These are phyloP conservation scores for Mrakiaceae sp. DNA, from an alignment of 1,284 basidiomycete species.

Conservation along the genomic window DNA sequence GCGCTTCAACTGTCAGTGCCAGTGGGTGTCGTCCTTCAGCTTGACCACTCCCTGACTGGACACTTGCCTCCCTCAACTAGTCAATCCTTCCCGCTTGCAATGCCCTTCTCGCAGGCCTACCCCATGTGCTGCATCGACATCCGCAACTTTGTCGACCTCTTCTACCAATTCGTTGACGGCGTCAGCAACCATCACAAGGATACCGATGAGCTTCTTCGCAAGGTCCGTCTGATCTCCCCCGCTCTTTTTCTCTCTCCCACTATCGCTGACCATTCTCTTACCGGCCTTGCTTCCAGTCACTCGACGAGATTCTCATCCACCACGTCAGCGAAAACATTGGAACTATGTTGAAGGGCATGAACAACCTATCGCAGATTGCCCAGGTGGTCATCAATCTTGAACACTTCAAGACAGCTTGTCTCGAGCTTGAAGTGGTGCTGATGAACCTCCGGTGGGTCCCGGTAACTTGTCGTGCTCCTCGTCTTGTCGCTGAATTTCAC, in stretches of 20 bases:
- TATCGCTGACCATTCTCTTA: too few species aligned
- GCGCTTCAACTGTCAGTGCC: constrained; percentile 34
- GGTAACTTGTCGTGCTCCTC: background rate
- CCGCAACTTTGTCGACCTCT: constrained; percentile 84
- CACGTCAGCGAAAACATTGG: constrained; percentile 71
- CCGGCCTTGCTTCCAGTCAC: constrained; percentile 44
- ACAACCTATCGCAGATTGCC: constrained; percentile 80
- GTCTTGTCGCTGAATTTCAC: background rate
- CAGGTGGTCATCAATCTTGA: constrained; percentile 91
- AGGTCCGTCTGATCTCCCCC: constrained; percentile 41
- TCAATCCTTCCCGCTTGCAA: constrained; percentile 54
- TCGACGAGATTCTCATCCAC: constrained; percentile 72
- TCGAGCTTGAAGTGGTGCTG: constrained; percentile 75
- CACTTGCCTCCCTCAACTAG: constrained; percentile 35
- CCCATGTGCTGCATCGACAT: constrained; percentile 95
- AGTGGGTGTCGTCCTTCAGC: too few species aligned
- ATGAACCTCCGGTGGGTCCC: constrained; percentile 53
- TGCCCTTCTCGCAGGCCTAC: constrained; percentile 94
- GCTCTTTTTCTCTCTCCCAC: background rate
- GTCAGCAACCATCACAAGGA: constrained; percentile 82
- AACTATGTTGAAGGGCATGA: constrained; percentile 55
- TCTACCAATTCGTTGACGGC: constrained; percentile 93
- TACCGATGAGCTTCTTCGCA: constrained; percentile 82
- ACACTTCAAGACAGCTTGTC: constrained; percentile 77
- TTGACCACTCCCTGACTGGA: constrained; percentile 8